phyloP scores from a whole-genome alignment of 345 rosid genomes.

The Citrus inodora region DNA sequence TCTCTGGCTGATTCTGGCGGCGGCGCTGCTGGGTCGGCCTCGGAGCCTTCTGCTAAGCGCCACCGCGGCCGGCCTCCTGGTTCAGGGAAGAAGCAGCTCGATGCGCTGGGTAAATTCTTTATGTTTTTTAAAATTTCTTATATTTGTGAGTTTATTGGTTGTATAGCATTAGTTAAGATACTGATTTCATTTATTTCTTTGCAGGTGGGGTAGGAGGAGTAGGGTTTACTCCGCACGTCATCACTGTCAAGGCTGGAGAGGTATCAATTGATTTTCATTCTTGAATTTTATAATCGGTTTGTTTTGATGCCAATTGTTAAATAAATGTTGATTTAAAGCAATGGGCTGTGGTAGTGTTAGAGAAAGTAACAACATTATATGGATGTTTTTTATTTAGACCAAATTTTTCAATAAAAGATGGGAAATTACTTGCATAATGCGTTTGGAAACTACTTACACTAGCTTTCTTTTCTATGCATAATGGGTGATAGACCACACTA shows the following conservation, averaged over 20 bases:
- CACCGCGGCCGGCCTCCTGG: constrained; percentile 94
- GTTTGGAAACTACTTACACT: background rate
- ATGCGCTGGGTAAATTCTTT: constrained; percentile 65
- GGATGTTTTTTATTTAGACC: background rate
- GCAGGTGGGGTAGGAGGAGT: constrained; percentile 88
- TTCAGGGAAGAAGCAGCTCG: constrained; percentile 83
- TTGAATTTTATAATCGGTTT: background rate
- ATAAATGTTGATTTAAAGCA: background rate
- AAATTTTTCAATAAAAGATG: background rate
- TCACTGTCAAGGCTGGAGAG: constrained; percentile 79
- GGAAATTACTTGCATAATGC: background rate
- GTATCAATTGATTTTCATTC: constrained; percentile 29
- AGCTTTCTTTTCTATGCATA: background rate
- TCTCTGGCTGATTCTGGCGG: constrained; percentile 41
- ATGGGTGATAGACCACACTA: background rate
- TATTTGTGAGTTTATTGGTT: background rate
- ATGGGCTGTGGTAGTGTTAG: background rate
- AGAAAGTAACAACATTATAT: background rate
- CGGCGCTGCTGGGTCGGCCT: constrained; percentile 31
- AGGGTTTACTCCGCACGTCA: constrained; percentile 98
- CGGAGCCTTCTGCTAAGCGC: constrained; percentile 60
- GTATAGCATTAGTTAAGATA: background rate
- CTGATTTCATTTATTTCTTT: constrained; percentile 7
- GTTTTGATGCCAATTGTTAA: background rate
- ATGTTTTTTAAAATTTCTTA: background rate